A percentile compares a stretch with the other conserved stretches of the same genome.
Evolutionary conservation across 2,329 filamentous ascomycete species (phyloP).

Genomic region (Cucurbitaria berberidis): DNA sequence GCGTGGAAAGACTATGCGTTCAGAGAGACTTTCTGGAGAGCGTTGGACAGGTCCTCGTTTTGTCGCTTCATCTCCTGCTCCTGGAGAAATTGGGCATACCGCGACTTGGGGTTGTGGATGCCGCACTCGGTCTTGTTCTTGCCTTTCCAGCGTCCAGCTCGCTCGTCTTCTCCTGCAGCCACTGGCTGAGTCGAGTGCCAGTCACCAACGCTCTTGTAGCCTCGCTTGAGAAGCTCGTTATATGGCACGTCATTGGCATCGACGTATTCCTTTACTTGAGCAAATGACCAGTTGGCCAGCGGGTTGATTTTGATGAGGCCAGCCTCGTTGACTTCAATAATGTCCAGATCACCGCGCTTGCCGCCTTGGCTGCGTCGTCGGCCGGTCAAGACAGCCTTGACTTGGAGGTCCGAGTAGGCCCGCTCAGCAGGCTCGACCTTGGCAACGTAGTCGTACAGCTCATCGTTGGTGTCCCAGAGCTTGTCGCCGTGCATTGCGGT

Average conservation of each 20-base stretch:
- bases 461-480: constrained; percentile 83
- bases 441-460: constrained; percentile 94
- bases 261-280: constrained; percentile 87
- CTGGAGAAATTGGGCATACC: constrained; percentile 84
- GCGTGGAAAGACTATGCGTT: constrained; percentile 23
- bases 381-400: constrained; percentile 90
- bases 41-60: constrained; percentile 43
- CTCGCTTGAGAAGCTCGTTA: constrained; percentile 85
- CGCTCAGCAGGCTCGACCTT: constrained; percentile 97
- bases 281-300: constrained; percentile 90
- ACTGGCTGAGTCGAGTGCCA: constrained; percentile 97
- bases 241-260: constrained; percentile 87
- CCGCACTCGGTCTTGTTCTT: constrained; percentile 96
- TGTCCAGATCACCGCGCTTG: constrained; percentile 85
- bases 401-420: constrained; percentile 84
- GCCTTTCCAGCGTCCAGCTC: constrained; percentile 96
- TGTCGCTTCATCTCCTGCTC: constrained; percentile 71
- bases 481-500: constrained; percentile 79
- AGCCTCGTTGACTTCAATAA: constrained; percentile 90
- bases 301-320: constrained; percentile 98
- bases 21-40: constrained; percentile 39
- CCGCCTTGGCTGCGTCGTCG: constrained; percentile 91
- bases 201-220: constrained; percentile 98
- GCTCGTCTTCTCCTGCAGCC: constrained; percentile 89
- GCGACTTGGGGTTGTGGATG: constrained; percentile 96